Base-by-base conservation (phyloP, 192 early-diverging fungal species). In the Geosiphon pyriformis region DNA sequence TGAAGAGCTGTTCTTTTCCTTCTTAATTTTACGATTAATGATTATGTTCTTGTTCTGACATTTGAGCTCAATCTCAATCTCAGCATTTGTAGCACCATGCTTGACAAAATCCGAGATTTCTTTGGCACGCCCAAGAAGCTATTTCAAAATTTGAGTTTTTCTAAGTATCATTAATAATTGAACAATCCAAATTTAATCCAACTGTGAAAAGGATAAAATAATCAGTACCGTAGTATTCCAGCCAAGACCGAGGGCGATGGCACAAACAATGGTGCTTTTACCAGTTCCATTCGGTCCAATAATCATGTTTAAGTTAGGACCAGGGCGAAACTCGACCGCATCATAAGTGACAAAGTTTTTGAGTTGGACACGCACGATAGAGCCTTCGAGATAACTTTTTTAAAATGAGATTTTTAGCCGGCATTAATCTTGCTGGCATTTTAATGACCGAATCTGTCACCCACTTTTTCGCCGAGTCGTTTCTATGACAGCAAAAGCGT, bases 321-420 rank as follows among this genome's bases (percentile, higher is more conserved):
- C 96, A 1, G 96, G 95, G 6, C 49, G 70, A 58, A 95, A 87
- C 54, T 93, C 87, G 59, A 90, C 89, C 10, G 74, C 75, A 65
- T 94, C 88, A 74, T 99, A 99, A 0, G 96, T 99, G n/a, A 99
- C 87, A 76, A 99, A 99, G 73, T 95, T 92, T n/a, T 72, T 84
- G 25, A 94, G 76, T 4, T 82, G 74, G 10, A 95, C 86, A 42
- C 86, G 78, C 0, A 92, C 72, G 57, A 95, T 94, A 1, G 86
- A 70, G 0, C 93, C 93, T 57, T 81, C 62, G 10, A 79, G 74
- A 49, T 77, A 83, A 1, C 83, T 85, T n/a, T n/a, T n/a, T n/a
- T n/a, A n/a, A n/a, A n/a, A n/a, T n/a, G n/a, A n/a, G n/a, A n/a
- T n/a, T n/a, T n/a, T n/a, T n/a, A n/a, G n/a, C n/a, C n/a, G n/a